Base-by-base conservation (phyloP, 2,329 filamentous ascomycete genomes). In the Elsinoe ampelina region DNA sequence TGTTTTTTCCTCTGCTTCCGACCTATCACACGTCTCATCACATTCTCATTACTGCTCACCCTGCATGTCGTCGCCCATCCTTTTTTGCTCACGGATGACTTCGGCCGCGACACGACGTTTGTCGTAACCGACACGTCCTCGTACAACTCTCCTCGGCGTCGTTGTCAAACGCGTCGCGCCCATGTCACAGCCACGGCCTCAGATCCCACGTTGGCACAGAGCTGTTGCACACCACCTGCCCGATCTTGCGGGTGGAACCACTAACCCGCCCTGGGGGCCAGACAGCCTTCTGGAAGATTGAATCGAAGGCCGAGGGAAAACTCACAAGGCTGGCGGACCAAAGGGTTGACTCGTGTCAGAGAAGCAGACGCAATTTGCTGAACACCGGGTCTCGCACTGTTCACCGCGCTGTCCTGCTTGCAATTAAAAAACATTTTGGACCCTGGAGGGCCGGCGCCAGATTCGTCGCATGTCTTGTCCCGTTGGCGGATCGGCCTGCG, bases 231-330 rank as follows among this genome's bases (percentile, higher is more conserved):
- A 26, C 15, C 32, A 52, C 48, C 48, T 52, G 48, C 48, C 48
- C 48, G 48, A 52, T 52, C 48, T 52, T 39, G 48, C 35, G 26
- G 48, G n/a, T 11, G 12, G 32, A 26, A 39, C 32, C 32, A 51
- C 34, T 12, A 15, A 34, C 12, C 26, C 32, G 45, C 15, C 32
- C 48, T 20, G 48, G 48, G 35, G 26, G 19, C 30, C 36, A 15
- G 26, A 52, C 19, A 52, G 22, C 19, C 15, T 52, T 52, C 48
- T 52, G 48, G 48, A 52, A 52, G 35, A 52, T 39, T 19, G 48
- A 52, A 52, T 52, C 32, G 48, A 52, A 52, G 48, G 26, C 48
- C 48, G 34, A 52, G 48, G 48, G n/a, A 52, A 30, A 30, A 36
- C 26, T 34, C 19, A 52, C 48, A 39, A 34, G 48, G 48, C 48